phyloP scores from a whole-genome alignment of 495 filamentous ascomycete species.

The Hypoxylon fuscum region DNA sequence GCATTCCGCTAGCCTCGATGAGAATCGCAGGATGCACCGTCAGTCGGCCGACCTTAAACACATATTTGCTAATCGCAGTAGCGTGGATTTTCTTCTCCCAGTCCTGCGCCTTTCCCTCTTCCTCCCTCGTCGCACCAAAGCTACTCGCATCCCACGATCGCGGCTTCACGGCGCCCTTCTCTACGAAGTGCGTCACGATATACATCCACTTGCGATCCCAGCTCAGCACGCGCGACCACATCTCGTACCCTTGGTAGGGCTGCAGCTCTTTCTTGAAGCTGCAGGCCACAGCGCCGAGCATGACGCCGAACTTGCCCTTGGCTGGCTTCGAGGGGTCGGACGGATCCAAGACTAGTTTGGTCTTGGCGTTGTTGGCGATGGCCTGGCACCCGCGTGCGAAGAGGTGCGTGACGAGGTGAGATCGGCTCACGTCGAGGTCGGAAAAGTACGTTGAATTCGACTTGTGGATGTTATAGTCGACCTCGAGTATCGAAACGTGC shows the following conservation, averaged over 20 bases:
- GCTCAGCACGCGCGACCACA: constrained; percentile 71
- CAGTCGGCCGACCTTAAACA: constrained; percentile 75
- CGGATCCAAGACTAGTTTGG: constrained; percentile 53
- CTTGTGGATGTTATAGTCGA: constrained; percentile 87
- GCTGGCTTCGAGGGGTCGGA: constrained; percentile 41
- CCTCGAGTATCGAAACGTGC: constrained; percentile 70
- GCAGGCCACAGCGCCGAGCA: constrained; percentile 73
- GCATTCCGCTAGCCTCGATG: constrained; percentile 70
- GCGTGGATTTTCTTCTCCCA: constrained; percentile 59
- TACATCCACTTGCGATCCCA: constrained; percentile 73
- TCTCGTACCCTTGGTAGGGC: constrained; percentile 74
- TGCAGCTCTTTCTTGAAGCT: constrained; percentile 75
- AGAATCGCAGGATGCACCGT: constrained; percentile 86
- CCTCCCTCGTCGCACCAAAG: constrained; percentile 45
- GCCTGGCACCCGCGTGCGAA: constrained; percentile 57
- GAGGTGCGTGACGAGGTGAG: constrained; percentile 65
- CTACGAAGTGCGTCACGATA: constrained; percentile 61
- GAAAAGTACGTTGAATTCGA: constrained; percentile 85
- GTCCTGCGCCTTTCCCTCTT: constrained; percentile 38
- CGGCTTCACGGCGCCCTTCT: constrained; percentile 60
- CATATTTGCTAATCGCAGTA: constrained; percentile 65
- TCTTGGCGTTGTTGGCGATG: constrained; percentile 51
- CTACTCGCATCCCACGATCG: constrained; percentile 46
- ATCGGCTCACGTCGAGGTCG: constrained; percentile 78
- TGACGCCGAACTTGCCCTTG: constrained; percentile 61